Conservation (phyloP, 495 filamentous ascomycete genomes). For the Annulohypoxylon moriforme region DNA sequence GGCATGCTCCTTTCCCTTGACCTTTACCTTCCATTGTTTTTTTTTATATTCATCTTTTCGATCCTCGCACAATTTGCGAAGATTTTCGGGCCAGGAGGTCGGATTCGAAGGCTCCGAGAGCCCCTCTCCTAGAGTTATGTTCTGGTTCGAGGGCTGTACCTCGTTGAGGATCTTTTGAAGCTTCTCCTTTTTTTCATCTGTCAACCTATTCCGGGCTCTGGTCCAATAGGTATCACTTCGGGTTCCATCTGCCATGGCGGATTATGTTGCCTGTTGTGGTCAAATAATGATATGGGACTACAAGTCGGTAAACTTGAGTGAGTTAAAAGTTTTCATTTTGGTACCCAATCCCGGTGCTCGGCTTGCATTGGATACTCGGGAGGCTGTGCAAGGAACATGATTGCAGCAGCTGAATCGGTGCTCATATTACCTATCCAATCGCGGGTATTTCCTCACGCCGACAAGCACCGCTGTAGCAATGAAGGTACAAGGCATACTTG, state of each 20-base stretch:
- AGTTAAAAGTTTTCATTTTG: too few relatives aligned
- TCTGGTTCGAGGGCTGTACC: not conserved
- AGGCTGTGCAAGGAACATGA: too few relatives aligned
- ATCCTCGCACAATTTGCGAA: not conserved
- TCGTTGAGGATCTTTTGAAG: not conserved
- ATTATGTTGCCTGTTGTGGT: not conserved
- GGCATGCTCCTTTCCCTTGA: not conserved
- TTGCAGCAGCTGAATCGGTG: too few relatives aligned
- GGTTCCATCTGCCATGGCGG: not conserved
- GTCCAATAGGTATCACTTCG: not conserved
- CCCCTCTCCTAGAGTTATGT: not conserved
- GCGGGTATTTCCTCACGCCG: too few relatives aligned
- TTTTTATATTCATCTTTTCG: not conserved
- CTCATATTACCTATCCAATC: too few relatives aligned
- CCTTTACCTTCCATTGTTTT: not conserved
- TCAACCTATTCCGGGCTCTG: not conserved
- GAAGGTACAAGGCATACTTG: too few relatives aligned
- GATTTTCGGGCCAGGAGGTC: not conserved
- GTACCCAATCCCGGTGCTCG: too few relatives aligned
- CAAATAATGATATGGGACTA: not conserved
- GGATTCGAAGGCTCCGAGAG: not conserved
- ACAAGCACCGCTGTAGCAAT: too few relatives aligned
- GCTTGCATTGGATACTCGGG: too few relatives aligned
- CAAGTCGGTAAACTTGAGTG: not conserved
- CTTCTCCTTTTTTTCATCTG: not conserved